Evolutionary conservation across 1,284 basidiomycete genomes (phyloP), one percentile per base, ranked within the genome.

Genomic region (Ganoderma lingzhi): DNA sequence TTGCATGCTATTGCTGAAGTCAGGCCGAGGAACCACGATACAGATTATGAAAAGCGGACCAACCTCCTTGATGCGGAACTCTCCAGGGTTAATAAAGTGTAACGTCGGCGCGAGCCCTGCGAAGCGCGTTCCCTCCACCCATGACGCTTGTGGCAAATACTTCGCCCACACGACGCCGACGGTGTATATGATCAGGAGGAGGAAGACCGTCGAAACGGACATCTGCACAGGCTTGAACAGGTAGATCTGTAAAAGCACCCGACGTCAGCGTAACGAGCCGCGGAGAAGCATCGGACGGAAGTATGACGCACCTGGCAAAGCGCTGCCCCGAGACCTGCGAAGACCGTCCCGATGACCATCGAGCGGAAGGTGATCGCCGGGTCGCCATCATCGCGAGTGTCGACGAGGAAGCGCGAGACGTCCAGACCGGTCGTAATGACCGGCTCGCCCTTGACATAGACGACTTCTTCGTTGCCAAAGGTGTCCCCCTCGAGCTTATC

Each of bases 61-160:
- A n/a, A 87, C 88, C 82, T 92, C 88, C 71, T 90, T 92, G 66
- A 92, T 75, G 2, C 79, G 79, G 73, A 91, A 92, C 17, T 82
- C 78, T 0, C 88, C 87, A 8, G 88, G 88, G 71, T 91, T 92
- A 73, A 91, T 76, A 68, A 89, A 83, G 42, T 84, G 79, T 23
- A 87, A 67, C 15, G 83, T 39, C 6, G 81, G 79, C 3, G 76
- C 83, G 14, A 88, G 74, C 65, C 76, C 77, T 28, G 79, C 78
- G 48, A 83, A 80, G 19, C 82, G 81, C 17, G 84, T 85, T 1
- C 83, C 84, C 66, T 82, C 77, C 6, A 86, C 84, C 76, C 73
- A 81, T 39, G 77, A 76, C 8, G 79, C 76, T 6, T 77, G 79
- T 3, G 84, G 85, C 15, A 88, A 69, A 64, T 86, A 78, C 37